Evolutionary conservation across 345 rosid genomes (phyloP).

Genomic region (Eutrema japonicum): DNA sequence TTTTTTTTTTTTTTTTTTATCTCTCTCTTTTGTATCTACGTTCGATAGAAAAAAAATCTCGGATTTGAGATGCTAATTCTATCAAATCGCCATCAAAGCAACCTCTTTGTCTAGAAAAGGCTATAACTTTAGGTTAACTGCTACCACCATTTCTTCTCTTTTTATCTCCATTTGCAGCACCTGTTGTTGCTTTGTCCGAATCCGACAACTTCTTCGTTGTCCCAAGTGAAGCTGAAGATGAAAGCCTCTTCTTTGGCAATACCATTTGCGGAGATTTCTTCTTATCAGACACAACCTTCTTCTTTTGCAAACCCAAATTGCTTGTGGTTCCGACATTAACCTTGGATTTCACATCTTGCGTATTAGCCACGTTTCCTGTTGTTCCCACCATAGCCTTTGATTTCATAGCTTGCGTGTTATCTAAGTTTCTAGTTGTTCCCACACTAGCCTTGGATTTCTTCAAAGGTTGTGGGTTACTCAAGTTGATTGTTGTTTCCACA

Average conservation of each 20-base stretch:
- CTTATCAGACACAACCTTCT: conserved; percentile 31
- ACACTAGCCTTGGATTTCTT: conserved; percentile 17
- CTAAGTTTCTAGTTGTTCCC: conserved; percentile 16
- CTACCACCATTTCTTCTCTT: conserved; percentile 39
- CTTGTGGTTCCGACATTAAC: conserved; percentile 17
- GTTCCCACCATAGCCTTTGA: conserved; percentile 1
- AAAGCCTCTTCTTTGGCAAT: conserved; percentile 42
- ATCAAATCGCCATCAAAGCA: conserved; percentile 25
- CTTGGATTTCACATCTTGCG: conserved; percentile 26
- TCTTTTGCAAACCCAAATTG: conserved; percentile 21
- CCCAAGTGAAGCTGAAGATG: conserved; percentile 36
- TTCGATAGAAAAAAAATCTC: conserved; percentile 7
- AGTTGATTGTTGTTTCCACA: conserved; percentile 6
- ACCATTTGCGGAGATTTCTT: conserved; percentile 31
- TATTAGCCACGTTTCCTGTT: conserved; percentile 6
- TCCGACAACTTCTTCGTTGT: conserved; percentile 24
- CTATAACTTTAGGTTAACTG: conserved; percentile 24
- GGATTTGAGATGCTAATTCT: conserved; percentile 20
- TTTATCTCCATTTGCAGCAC: conserved; percentile 35
- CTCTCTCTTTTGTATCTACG: not conserved
- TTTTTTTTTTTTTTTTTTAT: not conserved
- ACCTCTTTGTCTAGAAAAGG: conserved; percentile 23
- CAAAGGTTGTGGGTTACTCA: not conserved
- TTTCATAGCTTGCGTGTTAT: conserved; percentile 19
- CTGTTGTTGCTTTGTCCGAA: conserved; percentile 25